These are phyloP conservation scores for Pleurotus platypus DNA, from an alignment of 768 basidiomycete species.

Conservation along the genomic window DNA sequence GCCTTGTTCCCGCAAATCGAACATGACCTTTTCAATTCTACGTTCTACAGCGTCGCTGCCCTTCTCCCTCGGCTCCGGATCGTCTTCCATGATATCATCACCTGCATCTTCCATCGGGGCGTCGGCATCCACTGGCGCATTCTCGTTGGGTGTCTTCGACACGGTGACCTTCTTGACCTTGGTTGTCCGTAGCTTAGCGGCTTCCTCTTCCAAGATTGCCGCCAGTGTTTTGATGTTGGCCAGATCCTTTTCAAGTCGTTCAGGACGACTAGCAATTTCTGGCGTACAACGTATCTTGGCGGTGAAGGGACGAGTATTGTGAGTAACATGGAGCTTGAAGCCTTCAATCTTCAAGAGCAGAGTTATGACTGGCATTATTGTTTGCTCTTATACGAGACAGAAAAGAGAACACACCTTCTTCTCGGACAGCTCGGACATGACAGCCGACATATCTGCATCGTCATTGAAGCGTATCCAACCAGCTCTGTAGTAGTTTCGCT, in stretches of 20 bases:
- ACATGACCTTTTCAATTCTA: slow-evolving; percentile 73
- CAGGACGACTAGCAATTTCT: slow-evolving; percentile 75
- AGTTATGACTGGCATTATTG: too few relatives aligned
- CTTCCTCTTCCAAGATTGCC: slow-evolving; percentile 71
- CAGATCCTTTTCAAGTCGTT: slow-evolving; percentile 79
- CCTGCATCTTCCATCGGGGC: slow-evolving; percentile 25
- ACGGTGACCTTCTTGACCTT: slow-evolving; percentile 25
- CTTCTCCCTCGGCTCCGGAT: slow-evolving; percentile 55
- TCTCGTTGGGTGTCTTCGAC: slow-evolving; percentile 21
- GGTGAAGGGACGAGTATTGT: slow-evolving; percentile 73
- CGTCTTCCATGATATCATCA: slow-evolving; percentile 42
- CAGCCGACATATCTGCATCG: slow-evolving; percentile 75
- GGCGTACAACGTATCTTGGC: slow-evolving; percentile 80
- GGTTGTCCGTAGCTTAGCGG: slow-evolving; percentile 44
- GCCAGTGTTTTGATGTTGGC: slow-evolving; percentile 73
- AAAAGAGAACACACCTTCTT: slow-evolving; percentile 60
- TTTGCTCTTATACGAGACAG: too few relatives aligned
- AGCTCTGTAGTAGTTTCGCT: slow-evolving; percentile 90
- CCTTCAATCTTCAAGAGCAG: slow-evolving; percentile 70
- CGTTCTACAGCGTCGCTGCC: slow-evolving; percentile 82
- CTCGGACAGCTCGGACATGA: slow-evolving; percentile 73
- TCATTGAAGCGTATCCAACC: slow-evolving; percentile 90
- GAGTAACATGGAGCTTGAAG: slow-evolving; percentile 89
- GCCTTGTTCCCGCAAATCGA: slow-evolving; percentile 65
- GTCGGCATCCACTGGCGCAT: slow-evolving; percentile 26